Conservation (phyloP, 257 asterid species). For the Rubia yunnanensis region DNA sequence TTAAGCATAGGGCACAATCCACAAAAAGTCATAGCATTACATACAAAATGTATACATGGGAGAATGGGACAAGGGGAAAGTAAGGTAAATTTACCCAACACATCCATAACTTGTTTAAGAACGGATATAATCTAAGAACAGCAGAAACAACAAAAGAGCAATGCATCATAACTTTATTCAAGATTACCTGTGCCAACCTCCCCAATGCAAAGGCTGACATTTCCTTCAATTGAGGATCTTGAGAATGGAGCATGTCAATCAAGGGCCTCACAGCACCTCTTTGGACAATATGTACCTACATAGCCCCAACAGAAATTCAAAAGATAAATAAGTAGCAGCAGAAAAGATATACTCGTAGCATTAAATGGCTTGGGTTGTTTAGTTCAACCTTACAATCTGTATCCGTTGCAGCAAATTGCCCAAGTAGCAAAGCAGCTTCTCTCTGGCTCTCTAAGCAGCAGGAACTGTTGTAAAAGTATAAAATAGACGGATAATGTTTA, state of each 20-base stretch:
- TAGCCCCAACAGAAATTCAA: slow-evolving; percentile 1
- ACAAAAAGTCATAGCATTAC: not conserved
- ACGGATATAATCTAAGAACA: not conserved
- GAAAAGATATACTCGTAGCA: not conserved
- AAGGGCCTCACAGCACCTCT: slow-evolving; percentile 97
- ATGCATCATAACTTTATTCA: slow-evolving; percentile 2
- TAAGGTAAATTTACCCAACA: not conserved
- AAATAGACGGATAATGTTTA: slow-evolving; percentile 6
- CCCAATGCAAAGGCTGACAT: slow-evolving; percentile 99
- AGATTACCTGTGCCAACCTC: slow-evolving; percentile 90
- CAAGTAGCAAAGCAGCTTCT: slow-evolving; percentile 97
- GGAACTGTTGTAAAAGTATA: slow-evolving; percentile 46
- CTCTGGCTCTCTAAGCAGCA: slow-evolving; percentile 99
- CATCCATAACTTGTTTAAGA: no score
- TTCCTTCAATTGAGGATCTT: slow-evolving; percentile 88
- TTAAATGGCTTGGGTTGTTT: not conserved
- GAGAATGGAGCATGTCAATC: slow-evolving; percentile 89
- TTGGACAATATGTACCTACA: slow-evolving; percentile 93
- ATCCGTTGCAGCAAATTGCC: slow-evolving; percentile 99
- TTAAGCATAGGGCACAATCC: not conserved
- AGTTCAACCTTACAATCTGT: slow-evolving; percentile 96
- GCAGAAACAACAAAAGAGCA: slow-evolving; percentile 2
- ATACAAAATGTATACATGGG: not conserved
- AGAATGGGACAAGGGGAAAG: not conserved
- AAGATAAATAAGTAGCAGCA: not conserved